Conservation (phyloP, 2,329 filamentous ascomycete genomes). For the Fusarium mangiferae region DNA sequence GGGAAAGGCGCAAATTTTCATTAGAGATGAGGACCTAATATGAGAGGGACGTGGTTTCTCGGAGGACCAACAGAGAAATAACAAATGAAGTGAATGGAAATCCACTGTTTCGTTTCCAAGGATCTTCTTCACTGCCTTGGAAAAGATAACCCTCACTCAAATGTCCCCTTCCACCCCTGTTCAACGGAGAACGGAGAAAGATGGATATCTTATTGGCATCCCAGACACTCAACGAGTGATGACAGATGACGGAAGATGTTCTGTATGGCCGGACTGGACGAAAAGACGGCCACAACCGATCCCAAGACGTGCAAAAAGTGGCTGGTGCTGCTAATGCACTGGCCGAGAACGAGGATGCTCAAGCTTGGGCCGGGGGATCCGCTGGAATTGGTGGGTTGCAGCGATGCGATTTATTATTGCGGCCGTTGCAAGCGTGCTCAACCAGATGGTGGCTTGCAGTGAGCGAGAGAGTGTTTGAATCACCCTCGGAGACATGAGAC, state of each 20-base stretch:
- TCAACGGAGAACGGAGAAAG: background rate
- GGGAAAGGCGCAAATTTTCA: background rate
- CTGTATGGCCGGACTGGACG: conserved; percentile 27
- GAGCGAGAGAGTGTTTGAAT: background rate
- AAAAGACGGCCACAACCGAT: conserved; percentile 23
- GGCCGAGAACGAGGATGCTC: conserved; percentile 30
- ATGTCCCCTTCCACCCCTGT: conserved; percentile 31
- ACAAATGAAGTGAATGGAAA: conserved; percentile 1
- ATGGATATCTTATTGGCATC: conserved; percentile 3
- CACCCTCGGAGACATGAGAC: background rate
- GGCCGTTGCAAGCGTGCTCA: conserved; percentile 15
- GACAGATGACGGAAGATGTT: conserved; percentile 36
- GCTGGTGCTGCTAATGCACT: conserved; percentile 21
- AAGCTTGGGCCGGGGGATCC: conserved; percentile 28
- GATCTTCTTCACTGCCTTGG: conserved; percentile 32
- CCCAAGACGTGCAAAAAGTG: conserved; percentile 23
- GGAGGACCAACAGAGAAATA: background rate
- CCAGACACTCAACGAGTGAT: conserved; percentile 27
- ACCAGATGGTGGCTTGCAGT: conserved; percentile 3
- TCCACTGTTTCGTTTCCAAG: conserved; percentile 17
- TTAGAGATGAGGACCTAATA: conserved; percentile 2
- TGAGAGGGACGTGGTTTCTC: background rate
- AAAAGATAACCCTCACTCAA: conserved; percentile 41
- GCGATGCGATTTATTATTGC: conserved; percentile 20
- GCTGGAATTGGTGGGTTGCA: conserved; percentile 36